Conservation (phyloP, 2,329 filamentous ascomycete species). For the Diaporthe longicolla region DNA sequence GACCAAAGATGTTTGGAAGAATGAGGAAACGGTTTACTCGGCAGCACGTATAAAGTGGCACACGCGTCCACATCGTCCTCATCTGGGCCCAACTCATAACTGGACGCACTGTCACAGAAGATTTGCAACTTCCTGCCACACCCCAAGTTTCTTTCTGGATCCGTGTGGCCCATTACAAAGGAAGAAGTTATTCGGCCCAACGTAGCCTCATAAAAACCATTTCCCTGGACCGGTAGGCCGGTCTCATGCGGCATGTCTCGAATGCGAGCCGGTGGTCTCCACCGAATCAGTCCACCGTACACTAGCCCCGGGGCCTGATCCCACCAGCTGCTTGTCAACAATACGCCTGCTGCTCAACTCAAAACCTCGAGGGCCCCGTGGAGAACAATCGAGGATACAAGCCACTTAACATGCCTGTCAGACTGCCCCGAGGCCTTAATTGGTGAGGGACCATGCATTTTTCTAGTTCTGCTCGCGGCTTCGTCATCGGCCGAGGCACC, state of each 20-base stretch:
- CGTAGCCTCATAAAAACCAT: neutral
- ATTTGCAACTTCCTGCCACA: neutral
- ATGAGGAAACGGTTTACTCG: neutral
- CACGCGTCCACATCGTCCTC: neutral
- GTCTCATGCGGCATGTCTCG: neutral
- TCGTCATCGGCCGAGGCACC: constrained; percentile 1
- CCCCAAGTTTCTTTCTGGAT: neutral
- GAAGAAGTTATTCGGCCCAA: neutral
- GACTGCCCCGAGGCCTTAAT: neutral
- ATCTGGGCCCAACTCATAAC: neutral
- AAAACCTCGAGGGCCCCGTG: neutral
- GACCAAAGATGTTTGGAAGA: neutral
- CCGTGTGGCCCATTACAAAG: neutral
- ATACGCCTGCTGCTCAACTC: neutral
- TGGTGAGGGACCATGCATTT: constrained; percentile 33
- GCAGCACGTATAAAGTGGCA: neutral
- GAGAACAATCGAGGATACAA: neutral
- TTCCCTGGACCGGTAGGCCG: neutral
- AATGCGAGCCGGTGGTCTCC: neutral
- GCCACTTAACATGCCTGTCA: neutral
- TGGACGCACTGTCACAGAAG: neutral
- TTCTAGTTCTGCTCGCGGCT: constrained; percentile 20
- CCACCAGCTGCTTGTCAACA: neutral
- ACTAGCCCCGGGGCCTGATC: neutral
- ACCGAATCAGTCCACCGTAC: neutral